Evolutionary conservation across 768 basidiomycete genomes (phyloP), one percentile per base, ranked within the genome.

Genomic region (Arthromyces matolae): DNA sequence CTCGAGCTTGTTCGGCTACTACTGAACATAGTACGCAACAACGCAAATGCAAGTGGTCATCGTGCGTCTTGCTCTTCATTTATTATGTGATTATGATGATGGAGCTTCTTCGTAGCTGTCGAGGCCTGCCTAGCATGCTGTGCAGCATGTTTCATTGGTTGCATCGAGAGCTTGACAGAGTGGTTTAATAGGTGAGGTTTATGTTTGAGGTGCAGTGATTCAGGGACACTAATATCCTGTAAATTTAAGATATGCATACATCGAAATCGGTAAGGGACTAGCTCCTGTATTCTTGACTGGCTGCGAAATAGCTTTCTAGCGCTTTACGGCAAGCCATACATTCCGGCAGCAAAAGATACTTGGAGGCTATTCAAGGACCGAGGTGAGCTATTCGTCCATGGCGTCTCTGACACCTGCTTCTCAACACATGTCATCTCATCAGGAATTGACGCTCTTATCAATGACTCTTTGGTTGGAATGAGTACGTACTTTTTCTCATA

Each of bases 301-400:
- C 18, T 18, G 25, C 22, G 13, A 40, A 47, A 41, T 23, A 38
- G 44, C 43, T 28, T 24, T 12, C 24, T 35, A 86, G 86, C 89
- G 1, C 69, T 92, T 8, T 93, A 92, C 60, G 90, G 91, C 27
- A 93, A 93, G 65, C 70, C 85, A 1, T 93, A 91, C 55, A 76
- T 92, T 34, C 62, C 72, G 20, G 89, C 89, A 23, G 88, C 90
- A 0, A 89, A 86, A 63, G 88, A 89, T 62, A 89, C 91, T 0
- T 93, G 86, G 86, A 74, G 77, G 28, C 62, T 90, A 45, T 80
- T 89, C 67, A 78, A 77, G 59, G 84, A 89, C 58, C 78, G 87
- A 47, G 89, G 84, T 71, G 56, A 18, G 58, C 37, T 39, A 8
- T 24, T 45, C 14, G n/a, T 57, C 47, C 35, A 46, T 53, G 34